phyloP scores from a whole-genome alignment of 768 basidiomycete species.

The Leccinum broughii region DNA sequence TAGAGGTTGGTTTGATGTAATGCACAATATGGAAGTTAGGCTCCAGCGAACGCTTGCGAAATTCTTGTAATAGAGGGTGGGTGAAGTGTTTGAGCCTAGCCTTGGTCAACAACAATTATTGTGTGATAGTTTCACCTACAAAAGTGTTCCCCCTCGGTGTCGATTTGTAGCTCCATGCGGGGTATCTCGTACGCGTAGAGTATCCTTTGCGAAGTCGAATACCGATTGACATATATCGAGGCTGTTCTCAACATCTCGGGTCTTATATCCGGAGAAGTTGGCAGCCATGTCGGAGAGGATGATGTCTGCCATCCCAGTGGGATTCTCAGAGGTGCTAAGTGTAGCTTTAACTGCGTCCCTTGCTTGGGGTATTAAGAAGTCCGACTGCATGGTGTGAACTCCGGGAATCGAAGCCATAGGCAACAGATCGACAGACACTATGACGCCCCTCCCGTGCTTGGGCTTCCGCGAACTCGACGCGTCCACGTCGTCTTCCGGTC shows the following conservation, averaged over 20 bases:
- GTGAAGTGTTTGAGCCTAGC: conserved; percentile 82
- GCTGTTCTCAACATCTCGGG: conserved; percentile 64
- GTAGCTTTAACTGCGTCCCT: conserved; percentile 44
- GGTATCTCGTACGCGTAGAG: conserved; percentile 50
- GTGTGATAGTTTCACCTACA: conserved; percentile 43
- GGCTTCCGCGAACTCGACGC: conserved; percentile 27
- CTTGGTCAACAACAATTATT: background rate
- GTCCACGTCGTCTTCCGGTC: background rate
- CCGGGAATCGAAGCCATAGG: conserved; percentile 70
- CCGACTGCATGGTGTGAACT: conserved; percentile 69
- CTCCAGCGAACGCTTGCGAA: conserved; percentile 56
- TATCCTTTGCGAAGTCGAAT: conserved; percentile 58
- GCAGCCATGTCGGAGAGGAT: conserved; percentile 91
- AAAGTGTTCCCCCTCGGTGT: conserved; percentile 38
- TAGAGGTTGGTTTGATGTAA: conserved; percentile 80
- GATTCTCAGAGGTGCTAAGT: conserved; percentile 33
- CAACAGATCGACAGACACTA: conserved; percentile 83
- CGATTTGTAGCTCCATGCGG: conserved; percentile 43
- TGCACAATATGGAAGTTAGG: conserved; percentile 67
- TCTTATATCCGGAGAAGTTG: conserved; percentile 71
- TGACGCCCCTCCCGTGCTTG: conserved; percentile 30
- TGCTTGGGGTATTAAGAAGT: conserved; percentile 68
- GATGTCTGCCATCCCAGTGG: conserved; percentile 61
- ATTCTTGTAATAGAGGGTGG: conserved; percentile 69
- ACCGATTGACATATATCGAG: conserved; percentile 77